phyloP scores from a whole-genome alignment of 2,329 filamentous ascomycete genomes.

The Neonectria neomacrospora region DNA sequence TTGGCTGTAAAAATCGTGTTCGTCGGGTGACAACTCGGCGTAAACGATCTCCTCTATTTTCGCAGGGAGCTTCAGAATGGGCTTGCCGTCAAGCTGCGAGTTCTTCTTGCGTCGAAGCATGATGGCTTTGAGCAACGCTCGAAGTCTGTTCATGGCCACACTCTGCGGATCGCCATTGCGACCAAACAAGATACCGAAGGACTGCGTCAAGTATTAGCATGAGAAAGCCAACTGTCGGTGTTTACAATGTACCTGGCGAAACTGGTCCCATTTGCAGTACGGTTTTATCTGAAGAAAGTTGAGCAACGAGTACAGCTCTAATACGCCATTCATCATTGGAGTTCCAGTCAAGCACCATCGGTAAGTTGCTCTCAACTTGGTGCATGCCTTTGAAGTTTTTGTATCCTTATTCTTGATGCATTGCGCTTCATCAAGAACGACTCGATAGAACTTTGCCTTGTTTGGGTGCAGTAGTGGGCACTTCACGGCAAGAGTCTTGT shows the following conservation, averaged over 20 bases:
- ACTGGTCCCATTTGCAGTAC: constrained; percentile 73
- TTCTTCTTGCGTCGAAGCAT: constrained; percentile 86
- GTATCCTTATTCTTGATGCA: constrained; percentile 82
- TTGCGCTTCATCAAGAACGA: constrained; percentile 90
- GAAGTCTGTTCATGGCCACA: constrained; percentile 77
- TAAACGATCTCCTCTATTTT: constrained; percentile 82
- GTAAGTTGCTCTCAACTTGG: constrained; percentile 72
- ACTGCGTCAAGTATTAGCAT: constrained; percentile 38
- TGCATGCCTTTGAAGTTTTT: constrained; percentile 76
- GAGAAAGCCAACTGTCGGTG: neutral
- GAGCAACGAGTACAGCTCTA: constrained; percentile 81
- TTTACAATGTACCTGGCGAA: constrained; percentile 61
- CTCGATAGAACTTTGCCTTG: constrained; percentile 74
- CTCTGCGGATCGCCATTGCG: constrained; percentile 60
- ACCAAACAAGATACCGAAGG: constrained; percentile 56
- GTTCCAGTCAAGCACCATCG: constrained; percentile 86
- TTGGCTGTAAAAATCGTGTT: constrained; percentile 80
- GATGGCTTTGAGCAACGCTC: constrained; percentile 80
- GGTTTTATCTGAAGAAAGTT: constrained; percentile 81
- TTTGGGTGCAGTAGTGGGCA: constrained; percentile 70
- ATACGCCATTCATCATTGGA: constrained; percentile 87
- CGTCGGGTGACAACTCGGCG: constrained; percentile 77
- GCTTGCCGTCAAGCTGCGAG: constrained; percentile 81
- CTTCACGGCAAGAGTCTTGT: constrained; percentile 49
- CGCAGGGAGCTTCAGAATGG: constrained; percentile 79